A percentile compares a stretch with the other conserved stretches of the same genome.
Evolutionary conservation across 352 stramenopile species (phyloP).

Genomic region (Globisporangium middletonii): DNA sequence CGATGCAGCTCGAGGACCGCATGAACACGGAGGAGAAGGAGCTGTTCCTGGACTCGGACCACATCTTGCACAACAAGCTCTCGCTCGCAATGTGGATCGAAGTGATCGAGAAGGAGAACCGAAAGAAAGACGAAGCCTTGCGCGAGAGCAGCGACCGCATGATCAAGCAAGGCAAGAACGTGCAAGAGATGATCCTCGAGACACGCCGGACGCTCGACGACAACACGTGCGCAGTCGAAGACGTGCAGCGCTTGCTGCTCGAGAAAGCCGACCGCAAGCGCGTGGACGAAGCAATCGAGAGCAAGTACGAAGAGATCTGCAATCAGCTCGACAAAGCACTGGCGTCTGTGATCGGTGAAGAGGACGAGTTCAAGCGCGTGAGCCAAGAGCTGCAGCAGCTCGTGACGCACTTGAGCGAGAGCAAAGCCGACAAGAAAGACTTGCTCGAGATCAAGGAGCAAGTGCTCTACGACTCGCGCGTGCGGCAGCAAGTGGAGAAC

Average conservation of each 20-base stretch:
- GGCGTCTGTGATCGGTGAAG: conserved; percentile 76
- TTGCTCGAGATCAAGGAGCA: conserved; percentile 84
- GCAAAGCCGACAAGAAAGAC: conserved; percentile 82
- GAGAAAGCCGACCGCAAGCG: conserved; percentile 77
- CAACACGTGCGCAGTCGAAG: conserved; percentile 80
- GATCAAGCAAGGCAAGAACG: conserved; percentile 71
- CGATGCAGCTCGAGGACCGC: conserved; percentile 79
- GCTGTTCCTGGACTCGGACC: conserved; percentile 70
- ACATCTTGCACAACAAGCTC: conserved; percentile 73
- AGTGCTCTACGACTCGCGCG: conserved; percentile 81
- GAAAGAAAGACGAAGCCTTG: conserved; percentile 67
- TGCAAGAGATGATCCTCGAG: conserved; percentile 86
- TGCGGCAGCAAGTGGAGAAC: conserved; percentile 83
- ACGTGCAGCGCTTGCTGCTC: conserved; percentile 71
- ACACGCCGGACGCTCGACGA: conserved; percentile 74
- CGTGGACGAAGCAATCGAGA: conserved; percentile 86
- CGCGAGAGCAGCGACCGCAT: conserved; percentile 79
- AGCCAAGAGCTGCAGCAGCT: conserved; percentile 80
- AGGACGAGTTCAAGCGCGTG: conserved; percentile 85
- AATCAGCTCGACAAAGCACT: conserved; percentile 89
- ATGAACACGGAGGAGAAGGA: conserved; percentile 82
- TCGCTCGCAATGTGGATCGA: conserved; percentile 82
- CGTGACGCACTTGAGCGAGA: conserved; percentile 72
- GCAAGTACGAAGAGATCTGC: conserved; percentile 90
- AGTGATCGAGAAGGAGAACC: conserved; percentile 58